phyloP scores from a whole-genome alignment of 371 early-diverging fungal species.

The Basidiobolus heterosporus region DNA sequence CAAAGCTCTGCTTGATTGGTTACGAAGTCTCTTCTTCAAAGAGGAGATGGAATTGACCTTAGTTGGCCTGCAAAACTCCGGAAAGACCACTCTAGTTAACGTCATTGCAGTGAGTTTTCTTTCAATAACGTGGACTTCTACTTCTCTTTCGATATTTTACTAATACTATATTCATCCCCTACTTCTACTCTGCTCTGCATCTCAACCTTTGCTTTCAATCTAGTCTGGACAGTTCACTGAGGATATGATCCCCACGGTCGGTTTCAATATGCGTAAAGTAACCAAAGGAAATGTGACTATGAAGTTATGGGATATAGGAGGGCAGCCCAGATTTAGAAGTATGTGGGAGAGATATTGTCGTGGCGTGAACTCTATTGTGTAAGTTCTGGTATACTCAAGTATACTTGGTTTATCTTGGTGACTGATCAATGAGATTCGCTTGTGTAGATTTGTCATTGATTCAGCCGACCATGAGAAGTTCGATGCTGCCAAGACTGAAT shows the following conservation, averaged over 20 bases:
- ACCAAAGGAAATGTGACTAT: constrained; percentile 86
- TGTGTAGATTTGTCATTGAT: constrained; percentile 78
- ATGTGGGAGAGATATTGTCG: constrained; percentile 96
- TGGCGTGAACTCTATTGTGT: constrained; percentile 96
- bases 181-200: too few relatives aligned
- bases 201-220: background rate
- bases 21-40: constrained; percentile 83
- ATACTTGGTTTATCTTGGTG: too few relatives aligned
- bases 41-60: constrained; percentile 97
- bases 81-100: constrained; percentile 94
- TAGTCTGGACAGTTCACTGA: constrained; percentile 88
- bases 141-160: background rate
- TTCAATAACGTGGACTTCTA: background rate
- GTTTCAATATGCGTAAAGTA: constrained; percentile 95
- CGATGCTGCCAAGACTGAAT: constrained; percentile 79
- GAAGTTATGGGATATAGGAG: constrained; percentile 98
- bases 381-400: constrained; percentile 13
- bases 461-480: constrained; percentile 85
- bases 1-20: constrained; percentile 38
- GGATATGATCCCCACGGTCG: constrained; percentile 94
- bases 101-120: constrained; percentile 74
- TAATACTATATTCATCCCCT: background rate
- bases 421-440: constrained; percentile 1
- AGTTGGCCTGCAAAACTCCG: constrained; percentile 93
- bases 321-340: constrained; percentile 71